phyloP scores from a whole-genome alignment of 345 rosid species.

The Citrus hindsii region DNA sequence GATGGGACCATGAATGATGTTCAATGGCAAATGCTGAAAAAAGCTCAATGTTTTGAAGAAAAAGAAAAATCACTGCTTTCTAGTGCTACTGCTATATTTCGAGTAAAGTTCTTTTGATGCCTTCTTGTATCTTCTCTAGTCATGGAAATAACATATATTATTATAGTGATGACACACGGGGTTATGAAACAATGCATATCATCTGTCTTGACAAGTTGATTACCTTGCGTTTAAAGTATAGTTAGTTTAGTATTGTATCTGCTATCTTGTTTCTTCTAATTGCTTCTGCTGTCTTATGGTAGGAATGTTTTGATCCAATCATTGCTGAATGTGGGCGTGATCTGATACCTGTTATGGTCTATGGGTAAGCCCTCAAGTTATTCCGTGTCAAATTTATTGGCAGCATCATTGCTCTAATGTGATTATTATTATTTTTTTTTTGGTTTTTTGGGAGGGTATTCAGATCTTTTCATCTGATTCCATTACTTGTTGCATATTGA shows the following conservation, averaged over 20 bases:
- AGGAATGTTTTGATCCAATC: constrained; percentile 98
- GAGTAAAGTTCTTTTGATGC: constrained; percentile 42
- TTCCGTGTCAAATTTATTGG: background rate
- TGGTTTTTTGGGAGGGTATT: background rate
- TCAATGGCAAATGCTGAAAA: constrained; percentile 74
- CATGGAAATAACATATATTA: background rate
- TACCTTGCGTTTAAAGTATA: background rate
- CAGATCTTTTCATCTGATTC: background rate
- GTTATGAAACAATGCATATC: background rate
- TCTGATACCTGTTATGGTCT: constrained; percentile 97
- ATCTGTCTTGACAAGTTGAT: background rate
- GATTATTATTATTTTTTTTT: background rate
- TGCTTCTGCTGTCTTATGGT: constrained; percentile 19
- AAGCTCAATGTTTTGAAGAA: constrained; percentile 66
- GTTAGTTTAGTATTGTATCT: background rate
- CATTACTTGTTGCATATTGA: background rate
- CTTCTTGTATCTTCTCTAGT: background rate
- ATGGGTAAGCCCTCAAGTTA: constrained; percentile 58
- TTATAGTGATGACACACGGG: background rate
- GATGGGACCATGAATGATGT: constrained; percentile 43
- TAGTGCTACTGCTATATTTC: constrained; percentile 79
- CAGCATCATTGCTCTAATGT: background rate
- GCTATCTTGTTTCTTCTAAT: constrained; percentile 12
- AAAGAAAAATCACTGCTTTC: constrained; percentile 74
- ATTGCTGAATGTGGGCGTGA: constrained; percentile 87